Percentiles rank a stretch among this genome's conserved stretches.
Evolutionary conservation across 129 eudicot genomes (phyloP).

Genomic region (Ambrosia trifida): DNA sequence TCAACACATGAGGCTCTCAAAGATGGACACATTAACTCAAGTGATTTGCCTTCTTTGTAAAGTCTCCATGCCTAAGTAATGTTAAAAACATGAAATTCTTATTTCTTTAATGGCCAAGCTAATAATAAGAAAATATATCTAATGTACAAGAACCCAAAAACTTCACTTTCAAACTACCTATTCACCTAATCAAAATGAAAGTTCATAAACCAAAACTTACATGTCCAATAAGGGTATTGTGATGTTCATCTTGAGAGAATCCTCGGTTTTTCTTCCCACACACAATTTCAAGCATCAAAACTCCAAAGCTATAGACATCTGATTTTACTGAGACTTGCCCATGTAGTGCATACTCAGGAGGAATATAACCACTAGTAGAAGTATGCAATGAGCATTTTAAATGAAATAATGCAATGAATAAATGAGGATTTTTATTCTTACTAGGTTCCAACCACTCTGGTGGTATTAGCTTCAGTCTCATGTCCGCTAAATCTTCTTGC

Average conservation of each 20-base stretch:
- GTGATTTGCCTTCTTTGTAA: constrained; percentile 10
- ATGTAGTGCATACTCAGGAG: constrained; percentile 41
- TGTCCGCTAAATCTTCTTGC: constrained; percentile 27
- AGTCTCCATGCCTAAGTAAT: constrained; percentile 33
- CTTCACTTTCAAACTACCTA: neutral
- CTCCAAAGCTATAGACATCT: constrained; percentile 41
- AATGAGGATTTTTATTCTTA: constrained; percentile 8
- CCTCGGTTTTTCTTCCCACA: constrained; percentile 42
- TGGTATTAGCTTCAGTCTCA: constrained; percentile 28
- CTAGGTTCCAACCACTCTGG: constrained; percentile 35
- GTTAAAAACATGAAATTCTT: neutral
- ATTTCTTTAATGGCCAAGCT: neutral
- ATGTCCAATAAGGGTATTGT: constrained; percentile 33
- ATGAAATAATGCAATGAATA: constrained; percentile 1
- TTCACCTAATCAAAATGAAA: too few relatives aligned
- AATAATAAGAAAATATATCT: neutral
- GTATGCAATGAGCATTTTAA: constrained; percentile 1
- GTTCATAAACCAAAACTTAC: constrained; percentile 18
- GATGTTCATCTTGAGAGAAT: constrained; percentile 26
- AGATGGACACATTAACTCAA: constrained; percentile 12
- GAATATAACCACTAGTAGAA: constrained; percentile 34
- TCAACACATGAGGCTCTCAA: neutral
- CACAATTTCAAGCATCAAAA: constrained; percentile 38
- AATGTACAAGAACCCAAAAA: neutral
- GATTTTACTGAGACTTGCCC: constrained; percentile 35